phyloP scores from a whole-genome alignment of 2,329 filamentous ascomycete genomes.

The Penicillium sp. region DNA sequence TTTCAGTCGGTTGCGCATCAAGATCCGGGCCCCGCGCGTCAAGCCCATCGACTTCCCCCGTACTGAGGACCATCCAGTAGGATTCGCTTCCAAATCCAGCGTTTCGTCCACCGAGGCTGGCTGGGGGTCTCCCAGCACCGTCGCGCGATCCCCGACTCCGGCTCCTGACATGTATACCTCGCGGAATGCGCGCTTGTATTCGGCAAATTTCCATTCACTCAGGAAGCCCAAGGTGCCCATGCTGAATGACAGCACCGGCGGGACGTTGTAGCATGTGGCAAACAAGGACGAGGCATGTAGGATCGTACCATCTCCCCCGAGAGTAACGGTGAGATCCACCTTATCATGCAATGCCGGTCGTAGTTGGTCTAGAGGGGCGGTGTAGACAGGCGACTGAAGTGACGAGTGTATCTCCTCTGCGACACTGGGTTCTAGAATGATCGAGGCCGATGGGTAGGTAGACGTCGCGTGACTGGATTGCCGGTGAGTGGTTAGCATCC shows the following conservation, averaged over 20 bases:
- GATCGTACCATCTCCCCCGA: conserved; percentile 89
- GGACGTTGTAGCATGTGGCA: conserved; percentile 69
- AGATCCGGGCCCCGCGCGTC: conserved; percentile 64
- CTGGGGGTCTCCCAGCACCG: conserved; percentile 39
- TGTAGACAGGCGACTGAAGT: conserved; percentile 66
- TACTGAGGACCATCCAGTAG: conserved; percentile 60
- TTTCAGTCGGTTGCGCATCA: conserved; percentile 80
- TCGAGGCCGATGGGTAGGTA: conserved; percentile 70
- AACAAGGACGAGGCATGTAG: conserved; percentile 78
- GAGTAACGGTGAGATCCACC: conserved; percentile 77
- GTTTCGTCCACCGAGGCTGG: no score
- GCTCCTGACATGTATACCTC: conserved; percentile 82
- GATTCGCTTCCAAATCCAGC: no score
- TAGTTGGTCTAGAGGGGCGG: conserved; percentile 30
- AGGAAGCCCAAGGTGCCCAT: conserved; percentile 95
- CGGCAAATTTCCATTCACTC: conserved; percentile 89
- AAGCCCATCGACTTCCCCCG: conserved; percentile 73
- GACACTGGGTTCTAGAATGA: conserved; percentile 72
- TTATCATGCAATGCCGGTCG: conserved; percentile 59
- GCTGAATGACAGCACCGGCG: conserved; percentile 86
- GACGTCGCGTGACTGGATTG: no score
- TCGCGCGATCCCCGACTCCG: conserved; percentile 40
- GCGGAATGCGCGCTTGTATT: conserved; percentile 84
- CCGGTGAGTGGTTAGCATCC: no score
- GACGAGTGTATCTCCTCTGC: conserved; percentile 62